Evolutionary conservation across 805 yeast species (phyloP).

Genomic region (Nakazawaea ambrosiae): DNA sequence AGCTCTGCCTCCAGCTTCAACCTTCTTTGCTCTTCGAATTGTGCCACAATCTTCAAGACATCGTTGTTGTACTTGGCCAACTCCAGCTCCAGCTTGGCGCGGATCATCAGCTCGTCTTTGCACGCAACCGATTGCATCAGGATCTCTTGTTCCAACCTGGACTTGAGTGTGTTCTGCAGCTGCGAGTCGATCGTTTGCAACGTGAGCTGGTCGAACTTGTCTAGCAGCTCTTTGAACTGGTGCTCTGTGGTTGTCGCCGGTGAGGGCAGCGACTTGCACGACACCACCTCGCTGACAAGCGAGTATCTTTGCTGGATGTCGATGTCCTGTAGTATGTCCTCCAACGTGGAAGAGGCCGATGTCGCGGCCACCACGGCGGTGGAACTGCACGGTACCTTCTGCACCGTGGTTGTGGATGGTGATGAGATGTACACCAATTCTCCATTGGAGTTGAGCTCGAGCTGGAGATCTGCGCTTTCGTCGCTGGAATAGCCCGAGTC

Average conservation of each 20-base stretch:
- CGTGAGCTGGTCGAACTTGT: background rate
- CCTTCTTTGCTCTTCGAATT: background rate
- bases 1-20: background rate
- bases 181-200: background rate
- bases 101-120: no score
- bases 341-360: no score
- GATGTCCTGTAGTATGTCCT: slow-evolving; percentile 11
- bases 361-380: no score
- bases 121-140: background rate
- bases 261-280: background rate
- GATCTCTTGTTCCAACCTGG: background rate
- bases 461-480: slow-evolving; percentile 5
- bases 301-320: slow-evolving; percentile 11
- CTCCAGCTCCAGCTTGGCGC: background rate
- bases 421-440: no score
- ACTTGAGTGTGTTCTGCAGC: background rate
- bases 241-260: slow-evolving; percentile 9
- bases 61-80: background rate
- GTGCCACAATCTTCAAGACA: no score
- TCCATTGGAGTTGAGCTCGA: background rate
- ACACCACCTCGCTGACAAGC: slow-evolving; percentile 6
- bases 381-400: background rate
- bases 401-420: background rate
- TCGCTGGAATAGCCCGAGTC: slow-evolving; percentile 15
- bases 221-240: background rate